Base-by-base conservation (phyloP, 2,329 filamentous ascomycete species). In the Microcyclospora tardicrescens region DNA sequence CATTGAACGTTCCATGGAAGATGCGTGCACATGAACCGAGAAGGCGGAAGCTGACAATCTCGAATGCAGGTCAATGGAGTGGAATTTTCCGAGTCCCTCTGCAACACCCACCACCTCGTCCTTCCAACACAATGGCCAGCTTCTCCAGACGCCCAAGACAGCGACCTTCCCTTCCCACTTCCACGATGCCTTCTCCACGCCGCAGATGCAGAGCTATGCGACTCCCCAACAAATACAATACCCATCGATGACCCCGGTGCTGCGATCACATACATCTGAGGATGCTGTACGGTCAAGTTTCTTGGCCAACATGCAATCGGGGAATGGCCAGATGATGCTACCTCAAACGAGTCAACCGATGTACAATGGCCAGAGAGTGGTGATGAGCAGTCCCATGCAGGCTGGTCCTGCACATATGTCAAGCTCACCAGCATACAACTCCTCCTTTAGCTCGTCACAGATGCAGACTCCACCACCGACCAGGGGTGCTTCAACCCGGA, bases 381-480 rank as follows among this genome's bases (percentile, higher is more conserved):
- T 35, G 27, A 36, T 42, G 16, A 28, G 45, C 16, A 52, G 46
- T 31, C 47, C 47, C 12, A 43, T 45, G 27, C 46, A 45, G 19
- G 19, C 19, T 14, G 14, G 33, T 19, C 35, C 32, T 24, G 35
- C 30, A 16, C 35, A 38, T 24, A 24, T 15, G 3, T 38, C 42
- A 34, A 37, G 34, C n/a, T 43, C 46, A 16, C 37, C 30, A 19
- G 40, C 38, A 16, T 45, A 44, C 33, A 38, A 44, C 30, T 42
- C 48, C 35, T 40, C 45, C 2, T 52, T 50, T 34, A 50, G 50
- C 32, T 66, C 52, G 11, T 61, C 59, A 15, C 65, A 69, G 11
- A 75, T 77, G 63, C 73, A 77, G 56, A 78, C 74, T 10, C 74
- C 74, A 28, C 74, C 74, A 35, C 73, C 74, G 2, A 77, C 73